Conservation (phyloP, 73 alveolate species). For the Paramecium primaurelia region DNA sequence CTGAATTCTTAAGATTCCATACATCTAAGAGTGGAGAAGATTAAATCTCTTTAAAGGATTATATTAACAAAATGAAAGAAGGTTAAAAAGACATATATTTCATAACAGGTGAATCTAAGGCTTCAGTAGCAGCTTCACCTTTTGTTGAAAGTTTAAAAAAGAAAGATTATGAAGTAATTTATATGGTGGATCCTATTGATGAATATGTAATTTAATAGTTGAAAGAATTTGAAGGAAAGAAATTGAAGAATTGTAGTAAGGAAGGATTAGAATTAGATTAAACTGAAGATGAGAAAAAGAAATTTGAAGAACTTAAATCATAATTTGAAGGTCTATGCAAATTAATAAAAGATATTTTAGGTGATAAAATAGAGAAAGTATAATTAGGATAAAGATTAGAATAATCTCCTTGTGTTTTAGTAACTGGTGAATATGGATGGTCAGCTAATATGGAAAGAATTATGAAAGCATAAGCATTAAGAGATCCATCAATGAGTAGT, state of each 20-base stretch:
- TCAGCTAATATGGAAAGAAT: constrained; percentile 99
- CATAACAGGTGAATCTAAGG: constrained; percentile 98
- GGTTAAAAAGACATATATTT: constrained; percentile 98
- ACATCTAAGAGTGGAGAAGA: constrained; percentile 98
- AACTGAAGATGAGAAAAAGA: constrained; percentile 95
- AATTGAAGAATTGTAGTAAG: constrained; percentile 93
- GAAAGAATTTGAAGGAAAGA: constrained; percentile 99
- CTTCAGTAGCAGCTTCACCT: constrained; percentile 98
- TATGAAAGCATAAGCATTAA: constrained; percentile 99
- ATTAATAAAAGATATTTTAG: constrained; percentile 97
- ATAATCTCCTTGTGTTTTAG: constrained; percentile 99
- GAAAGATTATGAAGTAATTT: constrained; percentile 98
- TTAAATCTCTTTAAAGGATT: constrained; percentile 94
- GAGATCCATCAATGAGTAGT: constrained; percentile 97
- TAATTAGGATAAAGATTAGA: constrained; percentile 93
- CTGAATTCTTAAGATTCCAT: constrained; percentile 96
- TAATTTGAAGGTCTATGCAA: constrained; percentile 98
- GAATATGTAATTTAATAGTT: constrained; percentile 98
- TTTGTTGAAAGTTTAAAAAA: constrained; percentile 98
- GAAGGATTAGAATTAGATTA: constrained; percentile 98
- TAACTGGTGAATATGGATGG: constrained; percentile 99
- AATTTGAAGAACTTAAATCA: constrained; percentile 96
- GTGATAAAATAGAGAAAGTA: constrained; percentile 99
- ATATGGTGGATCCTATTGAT: constrained; percentile 99
- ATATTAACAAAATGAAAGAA: constrained; percentile 97